These are phyloP conservation scores for Aspergillus sp. DNA, from an alignment of 2,329 filamentous ascomycete species.

Conservation along the genomic window DNA sequence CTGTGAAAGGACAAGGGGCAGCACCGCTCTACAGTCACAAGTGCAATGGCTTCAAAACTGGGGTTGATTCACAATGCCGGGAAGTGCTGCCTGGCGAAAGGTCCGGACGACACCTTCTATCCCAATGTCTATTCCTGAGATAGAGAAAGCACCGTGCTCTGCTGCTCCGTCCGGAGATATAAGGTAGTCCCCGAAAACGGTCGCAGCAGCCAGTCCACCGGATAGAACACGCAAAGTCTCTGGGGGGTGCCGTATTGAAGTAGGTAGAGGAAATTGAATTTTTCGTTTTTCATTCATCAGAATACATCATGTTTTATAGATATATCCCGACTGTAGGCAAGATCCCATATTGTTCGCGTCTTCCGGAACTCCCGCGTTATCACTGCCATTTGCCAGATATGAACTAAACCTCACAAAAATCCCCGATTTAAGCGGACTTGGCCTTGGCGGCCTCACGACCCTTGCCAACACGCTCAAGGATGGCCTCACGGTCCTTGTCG, in stretches of 20 bases:
- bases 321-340: slow-evolving; percentile 29
- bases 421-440: slow-evolving; percentile 59
- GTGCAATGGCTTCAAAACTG: too few species aligned
- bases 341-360: slow-evolving; percentile 27
- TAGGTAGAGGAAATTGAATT: slow-evolving; percentile 64
- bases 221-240: too few species aligned
- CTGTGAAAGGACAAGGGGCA: too few species aligned
- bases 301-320: slow-evolving; percentile 30
- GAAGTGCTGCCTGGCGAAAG: too few species aligned
- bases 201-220: too few species aligned
- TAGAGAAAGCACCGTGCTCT: too few species aligned
- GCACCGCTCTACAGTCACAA: too few species aligned
- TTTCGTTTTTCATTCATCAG: slow-evolving; percentile 65
- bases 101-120: too few species aligned
- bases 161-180: too few species aligned
- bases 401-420: slow-evolving; percentile 58
- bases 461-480: slow-evolving; percentile 51
- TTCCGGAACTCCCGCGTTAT: slow-evolving; percentile 32
- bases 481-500: slow-evolving; percentile 56
- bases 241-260: background rate
- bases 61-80: too few species aligned
- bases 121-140: too few species aligned
- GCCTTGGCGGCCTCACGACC: slow-evolving; percentile 55
- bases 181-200: too few species aligned
- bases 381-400: slow-evolving; percentile 60